Evolutionary conservation across 495 filamentous ascomycete genomes (phyloP).

Genomic region (Astrothelium subdiscretum): DNA sequence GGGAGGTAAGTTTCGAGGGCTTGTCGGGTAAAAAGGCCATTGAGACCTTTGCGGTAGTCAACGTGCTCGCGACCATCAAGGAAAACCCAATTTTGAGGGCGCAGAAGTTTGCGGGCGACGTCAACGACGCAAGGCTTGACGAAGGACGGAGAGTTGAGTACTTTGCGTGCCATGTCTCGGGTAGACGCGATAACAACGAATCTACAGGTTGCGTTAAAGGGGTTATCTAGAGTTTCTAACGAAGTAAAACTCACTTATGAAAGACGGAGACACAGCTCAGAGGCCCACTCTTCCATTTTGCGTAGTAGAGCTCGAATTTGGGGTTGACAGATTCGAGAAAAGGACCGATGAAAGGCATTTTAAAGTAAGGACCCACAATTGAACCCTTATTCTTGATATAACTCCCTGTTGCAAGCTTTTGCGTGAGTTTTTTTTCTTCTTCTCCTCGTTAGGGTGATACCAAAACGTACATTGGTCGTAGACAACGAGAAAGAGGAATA

Average conservation of each 20-base stretch:
- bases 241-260: slow-evolving; percentile 65
- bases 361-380: slow-evolving; percentile 71
- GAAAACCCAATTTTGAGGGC: slow-evolving; percentile 93
- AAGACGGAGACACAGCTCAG: slow-evolving; percentile 97
- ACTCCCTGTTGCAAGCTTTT: slow-evolving; percentile 44
- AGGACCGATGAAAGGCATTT: slow-evolving; percentile 90
- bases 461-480: slow-evolving; percentile 67
- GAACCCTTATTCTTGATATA: slow-evolving; percentile 80
- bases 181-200: slow-evolving; percentile 97
- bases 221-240: slow-evolving; percentile 3
- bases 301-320: slow-evolving; percentile 79
- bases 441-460: neutral
- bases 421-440: neutral
- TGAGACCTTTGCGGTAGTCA: slow-evolving; percentile 93
- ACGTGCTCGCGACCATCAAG: slow-evolving; percentile 90
- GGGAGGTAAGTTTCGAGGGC: slow-evolving; percentile 83
- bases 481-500: slow-evolving; percentile 56
- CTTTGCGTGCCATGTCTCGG: slow-evolving; percentile 90
- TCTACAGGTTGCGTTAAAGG: slow-evolving; percentile 35
- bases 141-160: slow-evolving; percentile 87
- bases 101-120: slow-evolving; percentile 85
- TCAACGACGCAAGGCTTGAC: slow-evolving; percentile 98
- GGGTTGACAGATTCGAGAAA: slow-evolving; percentile 89
- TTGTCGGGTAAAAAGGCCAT: slow-evolving; percentile 84
- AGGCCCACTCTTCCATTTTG: slow-evolving; percentile 81